Conservation (phyloP, 371 early-diverging fungal genomes). For the Haplosporangium sp. region DNA sequence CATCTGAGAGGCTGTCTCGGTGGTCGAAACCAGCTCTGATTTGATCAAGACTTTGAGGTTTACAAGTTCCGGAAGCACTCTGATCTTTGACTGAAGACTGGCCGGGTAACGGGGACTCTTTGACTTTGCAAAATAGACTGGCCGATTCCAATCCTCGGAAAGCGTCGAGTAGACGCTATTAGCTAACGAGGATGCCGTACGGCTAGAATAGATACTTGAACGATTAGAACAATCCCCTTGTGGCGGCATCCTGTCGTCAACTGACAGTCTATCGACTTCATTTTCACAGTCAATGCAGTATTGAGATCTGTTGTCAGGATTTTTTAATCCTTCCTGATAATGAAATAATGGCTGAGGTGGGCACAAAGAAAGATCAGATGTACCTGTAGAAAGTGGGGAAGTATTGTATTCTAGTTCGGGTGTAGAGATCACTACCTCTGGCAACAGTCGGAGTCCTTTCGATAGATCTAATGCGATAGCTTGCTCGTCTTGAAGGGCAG, state of each 20-base stretch:
- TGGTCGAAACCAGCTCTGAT: not conserved
- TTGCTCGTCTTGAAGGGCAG: not conserved
- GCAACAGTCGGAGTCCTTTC: not conserved
- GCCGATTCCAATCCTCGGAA: constrained; percentile 37
- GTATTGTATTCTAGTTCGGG: no score
- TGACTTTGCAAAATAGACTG: constrained; percentile 19
- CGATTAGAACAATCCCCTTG: not conserved
- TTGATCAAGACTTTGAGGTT: not conserved
- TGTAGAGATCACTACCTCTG: not conserved
- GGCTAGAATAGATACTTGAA: not conserved
- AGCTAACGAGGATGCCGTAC: constrained; percentile 19
- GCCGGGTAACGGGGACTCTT: constrained; percentile 31
- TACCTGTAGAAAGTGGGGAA: not conserved
- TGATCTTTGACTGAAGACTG: constrained; percentile 13
- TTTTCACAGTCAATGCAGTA: not conserved
- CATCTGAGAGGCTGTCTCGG: not conserved
- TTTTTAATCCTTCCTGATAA: not conserved
- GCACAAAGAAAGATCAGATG: not conserved
- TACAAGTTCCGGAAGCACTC: constrained; percentile 6
- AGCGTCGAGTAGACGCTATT: constrained; percentile 34
- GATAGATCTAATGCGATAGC: not conserved
- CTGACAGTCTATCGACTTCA: not conserved
- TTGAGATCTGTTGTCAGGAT: not conserved
- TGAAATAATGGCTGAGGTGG: not conserved
- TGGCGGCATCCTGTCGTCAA: not conserved